Evolutionary conservation across 2,329 filamentous ascomycete species (phyloP), one percentile per base, ranked within the genome.

Genomic region (Diaporthe ampelina): DNA sequence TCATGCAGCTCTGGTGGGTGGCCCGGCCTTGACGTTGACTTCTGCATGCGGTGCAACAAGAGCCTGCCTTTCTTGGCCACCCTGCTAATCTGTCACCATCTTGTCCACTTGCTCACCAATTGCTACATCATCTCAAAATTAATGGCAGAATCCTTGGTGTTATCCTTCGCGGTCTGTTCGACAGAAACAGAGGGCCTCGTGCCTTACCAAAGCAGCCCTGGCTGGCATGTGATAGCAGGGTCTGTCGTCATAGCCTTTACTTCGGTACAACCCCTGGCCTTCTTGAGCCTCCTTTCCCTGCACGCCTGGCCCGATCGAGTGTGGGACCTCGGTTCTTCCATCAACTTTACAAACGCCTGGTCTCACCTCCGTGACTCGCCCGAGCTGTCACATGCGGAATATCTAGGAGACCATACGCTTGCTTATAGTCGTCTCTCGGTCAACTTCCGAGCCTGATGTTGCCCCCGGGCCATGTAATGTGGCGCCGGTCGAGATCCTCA

Each of bases 361-460:
- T 45, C n/a, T 58, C 24, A 59, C 29, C 45, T 59, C 21, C 32
- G 45, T 57, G 65, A 57, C 56, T 73, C 70, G 26, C 29, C n/a
- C 19, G 21, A 63, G 24, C 57, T 74, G 29, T 75, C 74, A 75
- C 74, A 75, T 75, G 74, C 72, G 74, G 74, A 69, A 71, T 19
- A 61, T 61, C 29, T 74, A 71, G 72, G 74, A 70, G 50, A 17
- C 8, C 35, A 9, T 43, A 17, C 40, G 35, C 15, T 37, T 43
- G 29, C 50, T 54, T n/a, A 5, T 6, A 52, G 9, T 32, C n/a
- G 54, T 37, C 32, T 45, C 54, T 75, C 74, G 74, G 74, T 52
- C 74, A 75, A 75, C 19, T 75, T 75, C 74, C 74, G 74, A 72
- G 54, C 50, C 26, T 29, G 26, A 37, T 21, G 9, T n/a, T 32